Evolutionary conservation across 495 filamentous ascomycete genomes (phyloP).

Genomic region (Margaritispora aquatica): DNA sequence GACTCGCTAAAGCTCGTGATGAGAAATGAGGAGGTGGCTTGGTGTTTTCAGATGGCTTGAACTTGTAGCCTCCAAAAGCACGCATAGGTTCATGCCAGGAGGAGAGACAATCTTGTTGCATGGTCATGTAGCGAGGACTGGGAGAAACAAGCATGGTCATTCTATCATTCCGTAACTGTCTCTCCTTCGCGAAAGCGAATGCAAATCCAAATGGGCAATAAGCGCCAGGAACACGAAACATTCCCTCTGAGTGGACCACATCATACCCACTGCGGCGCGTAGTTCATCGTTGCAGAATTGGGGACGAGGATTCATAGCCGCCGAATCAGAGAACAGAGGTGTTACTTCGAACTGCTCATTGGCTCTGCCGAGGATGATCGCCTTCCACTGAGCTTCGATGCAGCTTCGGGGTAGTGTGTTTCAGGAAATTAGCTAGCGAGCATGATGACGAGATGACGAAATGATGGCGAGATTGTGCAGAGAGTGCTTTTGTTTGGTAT

Average conservation of each 20-base stretch:
- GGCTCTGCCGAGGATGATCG: neutral
- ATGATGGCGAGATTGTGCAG: neutral
- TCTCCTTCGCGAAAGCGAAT: neutral
- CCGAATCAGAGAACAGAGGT: slow-evolving; percentile 14
- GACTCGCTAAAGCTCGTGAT: slow-evolving; percentile 22
- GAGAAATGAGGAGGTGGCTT: slow-evolving; percentile 4
- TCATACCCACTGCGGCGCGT: slow-evolving; percentile 20
- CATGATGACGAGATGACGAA: slow-evolving; percentile 6
- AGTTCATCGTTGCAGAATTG: neutral
- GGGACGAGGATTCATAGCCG: slow-evolving; percentile 6
- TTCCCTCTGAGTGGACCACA: slow-evolving; percentile 5
- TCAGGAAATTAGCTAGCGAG: neutral
- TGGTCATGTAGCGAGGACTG: too few species aligned
- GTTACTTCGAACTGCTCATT: slow-evolving; percentile 2
- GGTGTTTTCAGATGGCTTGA: too few species aligned
- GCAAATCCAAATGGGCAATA: slow-evolving; percentile 1
- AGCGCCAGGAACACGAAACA: slow-evolving; percentile 24
- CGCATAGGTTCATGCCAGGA: neutral
- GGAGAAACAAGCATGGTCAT: too few species aligned
- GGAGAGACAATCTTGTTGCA: too few species aligned
- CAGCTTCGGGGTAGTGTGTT: slow-evolving; percentile 7
- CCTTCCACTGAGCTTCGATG: neutral
- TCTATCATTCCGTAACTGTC: too few species aligned
- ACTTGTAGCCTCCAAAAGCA: slow-evolving; percentile 1
- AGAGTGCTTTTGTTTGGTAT: neutral